Base-by-base conservation (phyloP, 441 rosid genomes). In the Bocquillonia castaneifolia region DNA sequence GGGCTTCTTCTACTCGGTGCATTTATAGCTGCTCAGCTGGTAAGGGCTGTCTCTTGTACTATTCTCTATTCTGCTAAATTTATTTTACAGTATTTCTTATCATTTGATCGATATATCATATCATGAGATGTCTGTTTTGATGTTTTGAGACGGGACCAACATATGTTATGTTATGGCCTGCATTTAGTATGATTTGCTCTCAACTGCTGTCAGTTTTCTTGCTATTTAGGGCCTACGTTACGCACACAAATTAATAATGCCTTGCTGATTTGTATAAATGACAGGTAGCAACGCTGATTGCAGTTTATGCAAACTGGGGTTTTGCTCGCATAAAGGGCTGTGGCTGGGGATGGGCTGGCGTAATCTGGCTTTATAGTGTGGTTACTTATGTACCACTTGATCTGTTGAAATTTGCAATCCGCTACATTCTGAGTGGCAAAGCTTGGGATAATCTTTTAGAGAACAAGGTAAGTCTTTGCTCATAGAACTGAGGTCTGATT, bases 331-430 rank as follows among this genome's bases (percentile, higher is more conserved):
- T 90, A 40, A 26, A 87, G 74, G 96, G 97, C 1, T 70, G 71
- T 6, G 96, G 98, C 34, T 93, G 97, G 98, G 92, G 92, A 52
- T 90, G 97, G 98, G 97, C 94, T 28, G 92, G 97, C 42, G 92
- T 89, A 8, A 86, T 91, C 66, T 93, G 94, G 97, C 77, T 86
- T 2, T 89, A 80, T 65, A 91, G 92, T 66, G 15, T 86, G 58
- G 78, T 81, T 25, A 86, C 91, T 0, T 92, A 87, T 40, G 14
- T 88, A 60, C 98, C 98, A 26, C 97, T 90, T 10, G 98, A 92
- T 72, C 42, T 88, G 1, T 82, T 92, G 69, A 92, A 92, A 66
- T 88, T 90, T 50, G 85, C 71, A 25, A 88, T 82, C 59, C 89
- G 96, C 45, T 93, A 91, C 39, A 10, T 76, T 40, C 76, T 86